Percentiles rank a stretch among this genome's conserved stretches.
phyloP scores from a whole-genome alignment of 805 yeast species.

The Metschnikowia cerradonensis region DNA sequence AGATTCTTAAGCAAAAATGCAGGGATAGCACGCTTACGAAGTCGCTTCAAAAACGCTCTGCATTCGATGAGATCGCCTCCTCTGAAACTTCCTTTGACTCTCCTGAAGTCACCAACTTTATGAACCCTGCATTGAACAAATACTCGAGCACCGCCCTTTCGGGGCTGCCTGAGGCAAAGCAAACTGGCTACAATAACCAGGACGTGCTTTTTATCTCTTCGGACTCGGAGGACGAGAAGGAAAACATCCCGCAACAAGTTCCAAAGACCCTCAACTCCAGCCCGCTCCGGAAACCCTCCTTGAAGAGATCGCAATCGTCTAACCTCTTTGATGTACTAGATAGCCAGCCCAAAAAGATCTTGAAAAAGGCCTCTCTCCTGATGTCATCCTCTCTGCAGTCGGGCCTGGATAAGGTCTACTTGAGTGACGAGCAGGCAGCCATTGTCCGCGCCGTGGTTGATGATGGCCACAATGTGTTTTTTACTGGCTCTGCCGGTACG shows the following conservation, averaged over 20 bases:
- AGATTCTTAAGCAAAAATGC: not conserved
- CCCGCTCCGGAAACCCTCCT: conserved; percentile 10
- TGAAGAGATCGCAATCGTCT: conserved; percentile 21
- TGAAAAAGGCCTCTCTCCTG: conserved; percentile 10
- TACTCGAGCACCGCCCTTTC: conserved; percentile 7
- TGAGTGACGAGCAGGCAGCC: conserved; percentile 40
- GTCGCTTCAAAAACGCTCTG: conserved; percentile 11
- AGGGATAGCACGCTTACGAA: conserved; percentile 5
- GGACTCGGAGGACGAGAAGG: conserved; percentile 12
- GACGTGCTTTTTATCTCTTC: conserved; percentile 10
- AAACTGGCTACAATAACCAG: not conserved
- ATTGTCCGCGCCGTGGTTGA: conserved; percentile 52
- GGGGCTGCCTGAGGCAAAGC: conserved; percentile 15
- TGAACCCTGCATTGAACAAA: conserved; percentile 26
- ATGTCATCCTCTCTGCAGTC: conserved; percentile 2
- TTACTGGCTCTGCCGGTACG: conserved; percentile 98
- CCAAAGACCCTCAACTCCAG: not conserved
- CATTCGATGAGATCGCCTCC: conserved; percentile 17
- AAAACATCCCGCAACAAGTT: conserved; percentile 6
- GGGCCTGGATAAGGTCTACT: conserved; percentile 2
- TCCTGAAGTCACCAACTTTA: conserved; percentile 35
- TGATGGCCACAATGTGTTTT: conserved; percentile 68
- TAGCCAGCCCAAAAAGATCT: conserved; percentile 23
- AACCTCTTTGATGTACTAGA: conserved; percentile 18
- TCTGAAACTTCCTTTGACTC: conserved; percentile 37